Evolutionary conservation across 164 flowering plant genomes (phyloP).

Genomic region (Macadamia integrifolia): DNA sequence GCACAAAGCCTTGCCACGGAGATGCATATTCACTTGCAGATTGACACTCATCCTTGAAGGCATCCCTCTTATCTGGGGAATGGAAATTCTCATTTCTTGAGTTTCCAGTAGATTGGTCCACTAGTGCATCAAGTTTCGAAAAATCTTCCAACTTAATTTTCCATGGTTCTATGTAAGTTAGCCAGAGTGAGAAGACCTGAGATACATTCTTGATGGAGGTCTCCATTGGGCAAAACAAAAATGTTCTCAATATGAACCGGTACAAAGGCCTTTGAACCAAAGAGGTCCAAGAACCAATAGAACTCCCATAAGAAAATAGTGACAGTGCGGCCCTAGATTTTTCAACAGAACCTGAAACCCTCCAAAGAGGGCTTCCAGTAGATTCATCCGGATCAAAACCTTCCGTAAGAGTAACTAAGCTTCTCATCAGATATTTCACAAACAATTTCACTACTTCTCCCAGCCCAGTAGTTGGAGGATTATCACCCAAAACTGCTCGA

Average conservation of each 20-base stretch:
- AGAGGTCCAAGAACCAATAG: slow-evolving; percentile 47
- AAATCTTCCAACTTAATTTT: slow-evolving; percentile 45
- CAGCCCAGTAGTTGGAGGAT: slow-evolving; percentile 65
- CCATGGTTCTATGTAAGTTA: slow-evolving; percentile 78
- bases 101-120: slow-evolving; percentile 16
- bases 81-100: slow-evolving; percentile 18
- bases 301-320: slow-evolving; percentile 9
- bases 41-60: neutral
- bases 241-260: slow-evolving; percentile 69
- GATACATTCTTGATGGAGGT: slow-evolving; percentile 64
- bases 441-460: slow-evolving; percentile 63
- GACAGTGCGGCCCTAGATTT: slow-evolving; percentile 28
- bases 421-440: slow-evolving; percentile 59
- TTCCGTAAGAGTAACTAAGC: slow-evolving; percentile 15
- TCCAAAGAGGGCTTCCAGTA: slow-evolving; percentile 29
- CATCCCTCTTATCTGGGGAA: slow-evolving; percentile 7
- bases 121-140: slow-evolving; percentile 37
- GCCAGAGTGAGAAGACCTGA: slow-evolving; percentile 62
- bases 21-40: slow-evolving; percentile 38
- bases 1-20: slow-evolving; percentile 60
- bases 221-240: slow-evolving; percentile 65
- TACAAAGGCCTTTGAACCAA: slow-evolving; percentile 74
- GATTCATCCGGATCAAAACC: slow-evolving; percentile 27
- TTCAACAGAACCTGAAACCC: slow-evolving; percentile 24
- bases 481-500: slow-evolving; percentile 45